Evolutionary conservation across 164 flowering plant genomes (phyloP), one percentile per base, ranked within the genome.

Genomic region (Pachysandra terminalis): DNA sequence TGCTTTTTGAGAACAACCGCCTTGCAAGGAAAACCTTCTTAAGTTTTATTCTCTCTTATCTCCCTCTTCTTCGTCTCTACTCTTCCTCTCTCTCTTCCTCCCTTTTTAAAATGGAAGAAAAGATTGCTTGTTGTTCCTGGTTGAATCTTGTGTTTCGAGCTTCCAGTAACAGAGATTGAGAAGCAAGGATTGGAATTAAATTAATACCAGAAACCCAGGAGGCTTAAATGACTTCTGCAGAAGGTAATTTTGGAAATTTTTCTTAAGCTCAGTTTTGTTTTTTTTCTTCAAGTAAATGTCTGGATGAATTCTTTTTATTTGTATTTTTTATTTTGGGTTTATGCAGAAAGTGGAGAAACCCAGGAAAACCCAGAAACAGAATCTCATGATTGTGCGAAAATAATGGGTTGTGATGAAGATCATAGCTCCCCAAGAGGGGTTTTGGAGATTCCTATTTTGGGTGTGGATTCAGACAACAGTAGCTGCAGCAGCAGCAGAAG

Each of bases 381-480:
- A 59, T 1, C 63, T 1, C 19, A 24, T 8, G 45, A 53, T 10
- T 79, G 25, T 0, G 1, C n/a, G 6, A 54, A 35, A 2, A 66
- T 69, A 48, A 55, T 17, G 35, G 69, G 70, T 0, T 58, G 27
- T 4, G 37, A 8, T 26, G 70, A 77, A 10, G 81, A 76, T 5
- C 59, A 78, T 0, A 9, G 65, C 13, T 89, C 96, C 0, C 96
- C 96, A 16, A 78, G 90, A 70, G 80, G 87, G 5, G 89, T 89
- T 4, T 52, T 89, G 51, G 91, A 89, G 59, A 75, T 74, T 56
- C 83, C 83, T 0, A 28, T 82, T 41, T 8, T 59, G 25, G 81
- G 85, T 5, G 53, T 72, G 3, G 85, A 78, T 26, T 84, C 84
- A 0, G 87, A 89, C 58, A 65, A 65, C 67, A 81, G 81, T 28